Conservation (phyloP, 805 yeast species). For the Nakazawaea wyomingensis region DNA sequence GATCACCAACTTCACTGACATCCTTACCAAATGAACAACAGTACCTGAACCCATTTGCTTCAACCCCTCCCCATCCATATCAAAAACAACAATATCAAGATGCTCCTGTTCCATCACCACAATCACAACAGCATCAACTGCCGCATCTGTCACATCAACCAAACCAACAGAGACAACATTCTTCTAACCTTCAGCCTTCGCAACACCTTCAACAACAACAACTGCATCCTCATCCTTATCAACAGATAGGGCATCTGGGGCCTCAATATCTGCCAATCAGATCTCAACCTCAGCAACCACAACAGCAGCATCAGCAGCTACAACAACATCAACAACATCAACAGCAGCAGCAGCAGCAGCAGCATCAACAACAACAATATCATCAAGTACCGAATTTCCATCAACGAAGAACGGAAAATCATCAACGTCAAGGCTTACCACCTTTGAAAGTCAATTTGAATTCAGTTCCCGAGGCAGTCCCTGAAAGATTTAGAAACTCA, state of each 20-base stretch:
- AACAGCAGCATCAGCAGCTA: slow-evolving; percentile 11
- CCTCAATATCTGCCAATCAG: slow-evolving; percentile 5
- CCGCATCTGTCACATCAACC: slow-evolving; percentile 7
- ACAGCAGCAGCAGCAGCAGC: slow-evolving; percentile 20
- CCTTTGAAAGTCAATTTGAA: slow-evolving; percentile 9
- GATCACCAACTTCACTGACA: slow-evolving; percentile 8
- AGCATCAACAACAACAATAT: slow-evolving; percentile 15
- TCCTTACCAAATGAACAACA: slow-evolving; percentile 8
- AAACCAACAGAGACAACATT: too few species aligned
- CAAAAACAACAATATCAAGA: slow-evolving; percentile 1
- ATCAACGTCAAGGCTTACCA: slow-evolving; percentile 1
- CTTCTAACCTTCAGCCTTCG: too few species aligned
- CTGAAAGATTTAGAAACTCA: slow-evolving; percentile 13
- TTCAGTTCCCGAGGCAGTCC: slow-evolving; percentile 13
- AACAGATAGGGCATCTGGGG: not conserved
- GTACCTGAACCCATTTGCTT: slow-evolving; percentile 3
- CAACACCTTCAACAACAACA: not conserved
- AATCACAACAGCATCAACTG: slow-evolving; percentile 13
- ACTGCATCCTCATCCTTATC: not conserved
- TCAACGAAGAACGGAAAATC: slow-evolving; percentile 1
- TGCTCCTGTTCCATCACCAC: slow-evolving; percentile 1
- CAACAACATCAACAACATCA: slow-evolving; percentile 6
- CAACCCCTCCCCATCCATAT: slow-evolving; percentile 3
- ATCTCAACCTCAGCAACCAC: slow-evolving; percentile 5
- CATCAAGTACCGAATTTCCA: not conserved